phyloP scores from a whole-genome alignment of 176 grass and related monocot species.

The Lolium rigidum region DNA sequence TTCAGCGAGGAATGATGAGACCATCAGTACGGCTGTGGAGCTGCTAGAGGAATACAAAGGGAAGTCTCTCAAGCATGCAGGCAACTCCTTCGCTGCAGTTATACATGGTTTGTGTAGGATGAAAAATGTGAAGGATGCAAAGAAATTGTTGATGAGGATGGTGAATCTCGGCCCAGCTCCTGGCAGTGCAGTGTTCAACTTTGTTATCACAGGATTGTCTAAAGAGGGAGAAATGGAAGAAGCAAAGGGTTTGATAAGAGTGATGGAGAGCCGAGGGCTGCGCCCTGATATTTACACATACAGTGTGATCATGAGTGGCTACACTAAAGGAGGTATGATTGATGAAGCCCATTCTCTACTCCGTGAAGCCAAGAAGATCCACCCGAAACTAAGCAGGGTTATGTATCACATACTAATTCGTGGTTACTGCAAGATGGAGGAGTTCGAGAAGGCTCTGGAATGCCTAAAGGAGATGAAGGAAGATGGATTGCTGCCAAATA shows the following conservation, averaged over 20 bases:
- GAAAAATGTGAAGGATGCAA: constrained; percentile 75
- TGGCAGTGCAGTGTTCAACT: constrained; percentile 85
- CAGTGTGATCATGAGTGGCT: constrained; percentile 90
- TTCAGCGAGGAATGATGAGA: constrained; percentile 73
- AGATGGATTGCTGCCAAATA: constrained; percentile 77
- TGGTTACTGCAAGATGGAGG: constrained; percentile 90
- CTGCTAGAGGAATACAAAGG: constrained; percentile 74
- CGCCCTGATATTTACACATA: constrained; percentile 83
- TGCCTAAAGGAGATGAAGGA: constrained; percentile 89
- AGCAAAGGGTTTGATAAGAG: constrained; percentile 63
- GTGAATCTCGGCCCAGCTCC: constrained; percentile 78
- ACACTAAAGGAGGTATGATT: constrained; percentile 73
- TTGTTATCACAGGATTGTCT: constrained; percentile 83
- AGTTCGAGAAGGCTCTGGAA: constrained; percentile 84
- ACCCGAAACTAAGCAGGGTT: constrained; percentile 66
- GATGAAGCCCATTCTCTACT: constrained; percentile 80
- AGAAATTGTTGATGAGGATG: constrained; percentile 78
- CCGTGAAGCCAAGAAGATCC: constrained; percentile 63
- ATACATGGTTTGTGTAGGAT: constrained; percentile 76
- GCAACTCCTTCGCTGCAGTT: constrained; percentile 61
- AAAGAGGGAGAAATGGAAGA: constrained; percentile 82
- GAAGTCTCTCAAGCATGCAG: constrained; percentile 69
- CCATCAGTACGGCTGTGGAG: constrained; percentile 56
- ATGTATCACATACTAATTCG: constrained; percentile 81
- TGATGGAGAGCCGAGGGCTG: constrained; percentile 72